Percentiles rank a stretch among this genome's conserved stretches.
Conservation (phyloP, 331 rosid genomes). For the Acacia pycnantha region DNA sequence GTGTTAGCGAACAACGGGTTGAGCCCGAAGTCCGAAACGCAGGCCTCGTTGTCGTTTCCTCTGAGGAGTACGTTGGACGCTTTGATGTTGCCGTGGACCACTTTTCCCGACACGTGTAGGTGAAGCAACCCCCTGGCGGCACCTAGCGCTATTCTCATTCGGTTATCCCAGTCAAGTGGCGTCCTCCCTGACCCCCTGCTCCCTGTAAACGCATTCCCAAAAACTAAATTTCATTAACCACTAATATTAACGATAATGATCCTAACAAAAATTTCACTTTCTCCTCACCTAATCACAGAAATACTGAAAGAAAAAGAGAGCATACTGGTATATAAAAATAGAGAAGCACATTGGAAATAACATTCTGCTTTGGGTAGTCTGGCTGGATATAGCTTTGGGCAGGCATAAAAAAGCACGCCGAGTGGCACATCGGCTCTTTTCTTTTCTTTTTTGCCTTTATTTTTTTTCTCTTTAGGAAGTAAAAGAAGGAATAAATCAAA, state of each 20-base stretch:
- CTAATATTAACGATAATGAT: background rate
- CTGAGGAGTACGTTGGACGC: slow-evolving; percentile 85
- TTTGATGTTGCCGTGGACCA: slow-evolving; percentile 88
- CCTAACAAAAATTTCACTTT: background rate
- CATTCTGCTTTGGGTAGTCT: background rate
- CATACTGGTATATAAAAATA: background rate
- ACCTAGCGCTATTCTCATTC: slow-evolving; percentile 74
- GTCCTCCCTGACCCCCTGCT: slow-evolving; percentile 95
- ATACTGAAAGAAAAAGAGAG: background rate
- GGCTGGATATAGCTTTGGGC: background rate
- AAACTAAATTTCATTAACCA: background rate
- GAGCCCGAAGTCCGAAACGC: slow-evolving; percentile 77
- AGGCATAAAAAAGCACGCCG: background rate
- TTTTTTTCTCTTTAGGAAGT: background rate
- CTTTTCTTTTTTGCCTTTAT: background rate
- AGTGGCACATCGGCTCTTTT: background rate
- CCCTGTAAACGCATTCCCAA: slow-evolving; percentile 44
- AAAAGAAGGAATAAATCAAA: background rate
- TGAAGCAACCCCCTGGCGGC: slow-evolving; percentile 68
- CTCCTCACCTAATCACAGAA: background rate
- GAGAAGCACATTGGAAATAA: background rate
- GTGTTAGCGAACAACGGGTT: slow-evolving; percentile 66
- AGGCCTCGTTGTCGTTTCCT: slow-evolving; percentile 57
- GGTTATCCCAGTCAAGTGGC: slow-evolving; percentile 86
- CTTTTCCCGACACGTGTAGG: slow-evolving; percentile 80